A percentile compares a stretch with the other conserved stretches of the same genome.
These are phyloP conservation scores for Limonium bicolor DNA, from an alignment of 148 eudicot species.

Conservation along the genomic window DNA sequence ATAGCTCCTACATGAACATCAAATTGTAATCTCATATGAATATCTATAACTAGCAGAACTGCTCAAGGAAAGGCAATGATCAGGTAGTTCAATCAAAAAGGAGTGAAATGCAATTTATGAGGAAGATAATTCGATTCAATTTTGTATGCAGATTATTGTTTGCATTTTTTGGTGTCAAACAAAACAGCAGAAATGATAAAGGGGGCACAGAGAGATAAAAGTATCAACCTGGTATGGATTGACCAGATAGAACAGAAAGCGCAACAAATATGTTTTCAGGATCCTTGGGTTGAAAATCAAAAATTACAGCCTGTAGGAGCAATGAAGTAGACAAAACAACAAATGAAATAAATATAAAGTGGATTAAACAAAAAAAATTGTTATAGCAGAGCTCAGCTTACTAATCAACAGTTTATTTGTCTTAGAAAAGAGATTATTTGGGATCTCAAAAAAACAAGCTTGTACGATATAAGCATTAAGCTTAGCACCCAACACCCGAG, in stretches of 20 bases:
- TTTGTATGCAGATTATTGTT: background rate
- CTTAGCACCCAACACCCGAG: background rate
- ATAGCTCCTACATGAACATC: no score
- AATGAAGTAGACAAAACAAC: background rate
- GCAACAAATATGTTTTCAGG: conserved; percentile 74
- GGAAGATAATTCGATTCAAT: background rate
- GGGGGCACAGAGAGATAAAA: no score
- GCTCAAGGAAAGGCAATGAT: background rate
- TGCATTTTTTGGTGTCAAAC: no score
- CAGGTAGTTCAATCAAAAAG: background rate
- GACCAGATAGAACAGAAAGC: conserved; percentile 61
- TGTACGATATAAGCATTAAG: background rate
- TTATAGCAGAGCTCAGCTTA: background rate
- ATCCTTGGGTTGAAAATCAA: conserved; percentile 92
- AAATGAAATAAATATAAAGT: no score
- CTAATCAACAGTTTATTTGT: background rate
- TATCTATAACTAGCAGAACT: no score
- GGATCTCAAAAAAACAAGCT: background rate
- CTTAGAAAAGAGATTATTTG: background rate
- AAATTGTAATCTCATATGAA: no score
- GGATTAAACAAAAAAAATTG: no score
- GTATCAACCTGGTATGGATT: conserved; percentile 50
- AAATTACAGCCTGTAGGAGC: conserved; percentile 35
- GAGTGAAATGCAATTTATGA: background rate
- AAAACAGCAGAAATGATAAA: no score